Evolutionary conservation across 2,329 filamentous ascomycete species (phyloP), one percentile per base, ranked within the genome.

Genomic region (Ascochyta pisi): DNA sequence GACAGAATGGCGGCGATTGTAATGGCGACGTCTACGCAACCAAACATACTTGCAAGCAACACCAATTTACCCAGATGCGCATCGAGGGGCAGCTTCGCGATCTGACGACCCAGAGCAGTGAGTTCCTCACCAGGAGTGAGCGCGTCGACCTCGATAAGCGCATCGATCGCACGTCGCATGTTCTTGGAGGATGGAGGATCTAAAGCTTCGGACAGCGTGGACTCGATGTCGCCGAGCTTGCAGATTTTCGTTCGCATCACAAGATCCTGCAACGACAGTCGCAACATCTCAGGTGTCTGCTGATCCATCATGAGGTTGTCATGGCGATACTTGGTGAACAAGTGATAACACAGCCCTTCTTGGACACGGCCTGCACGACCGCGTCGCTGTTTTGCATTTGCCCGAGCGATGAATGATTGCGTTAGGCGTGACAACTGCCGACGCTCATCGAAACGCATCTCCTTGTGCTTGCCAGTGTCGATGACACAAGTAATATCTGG

Each of bases 221-320:
- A 86, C 72, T 98, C 94, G 50, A 98, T 96, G 37, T 91, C 89
- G 10, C 95, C 95, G 39, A 99, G 85, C 70, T 96, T 96, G 81
- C 94, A 99, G 41, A 97, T 96, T 78, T 99, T 99, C 63, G 98
- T 93, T 8, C 95, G 88, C 73, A 99, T 93, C 5, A 96, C 92
- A 10, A 99, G 82, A 70, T 99, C 95, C 75, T 99, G 95, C 10
- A 99, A 81, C 0, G 95, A 97, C 4, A 99, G 81, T 0, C 95
- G 89, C 37, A 99, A 85, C 87, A 99, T 96, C 75, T 99, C 95
- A 0, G 95, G 96, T 0, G 92, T 96, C 78, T 98, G 95, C 70
- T 97, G 92, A 59, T 96, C 92, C 46, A 88, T 87, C 84, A 98
- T 92, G 55, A 86, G 71, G 54, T 86, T 86, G 71, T 98, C 93